Evolutionary conservation across 176 grass and related monocot species (phyloP), one percentile per base, ranked within the genome.

Genomic region (Zea luxurians): DNA sequence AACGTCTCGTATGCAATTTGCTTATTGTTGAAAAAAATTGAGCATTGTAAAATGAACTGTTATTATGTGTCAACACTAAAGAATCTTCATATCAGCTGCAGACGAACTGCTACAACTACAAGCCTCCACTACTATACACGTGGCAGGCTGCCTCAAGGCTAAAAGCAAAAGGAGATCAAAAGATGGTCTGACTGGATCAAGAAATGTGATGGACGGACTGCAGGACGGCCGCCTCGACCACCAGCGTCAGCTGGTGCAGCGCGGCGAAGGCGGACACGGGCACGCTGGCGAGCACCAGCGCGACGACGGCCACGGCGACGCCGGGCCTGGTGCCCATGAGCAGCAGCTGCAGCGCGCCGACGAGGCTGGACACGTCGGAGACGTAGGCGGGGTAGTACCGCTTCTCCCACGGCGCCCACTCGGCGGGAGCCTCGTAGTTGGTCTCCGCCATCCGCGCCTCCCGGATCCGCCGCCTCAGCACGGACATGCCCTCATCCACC

Each of bases 321-420:
- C 64, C 61, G 8, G 95, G 91, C 74, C 89, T 76, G 5, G 88
- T 92, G 61, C 76, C 61, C 73, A 90, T 82, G 37, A 88, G 48
- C 12, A 88, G 7, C 48, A 76, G 52, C 84, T 93, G 94, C 87
- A 97, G 64, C 37, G 80, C 42, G 69, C 87, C 89, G 4, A 82
- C 42, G 46, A 90, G 8, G 16, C 70, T 34, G 15, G 88, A 88
- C 47, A 93, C 79, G 75, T 86, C 82, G 10, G 86, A 63, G 71
- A 78, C 37, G 80, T 97, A 97, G 36, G 74, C 88, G n/a, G 76
- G 36, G 57, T 93, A 97, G 79, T 82, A 89, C 1, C 77, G 64
- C 86, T 86, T 89, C 86, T 97, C 93, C 93, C 93, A 97, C 37
- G 75, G 48, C 70, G 78, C 78, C 90, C 88, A 97, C 13, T 44